Base-by-base conservation (phyloP, 2,329 filamentous ascomycete genomes). In the Cladosporium velox region DNA sequence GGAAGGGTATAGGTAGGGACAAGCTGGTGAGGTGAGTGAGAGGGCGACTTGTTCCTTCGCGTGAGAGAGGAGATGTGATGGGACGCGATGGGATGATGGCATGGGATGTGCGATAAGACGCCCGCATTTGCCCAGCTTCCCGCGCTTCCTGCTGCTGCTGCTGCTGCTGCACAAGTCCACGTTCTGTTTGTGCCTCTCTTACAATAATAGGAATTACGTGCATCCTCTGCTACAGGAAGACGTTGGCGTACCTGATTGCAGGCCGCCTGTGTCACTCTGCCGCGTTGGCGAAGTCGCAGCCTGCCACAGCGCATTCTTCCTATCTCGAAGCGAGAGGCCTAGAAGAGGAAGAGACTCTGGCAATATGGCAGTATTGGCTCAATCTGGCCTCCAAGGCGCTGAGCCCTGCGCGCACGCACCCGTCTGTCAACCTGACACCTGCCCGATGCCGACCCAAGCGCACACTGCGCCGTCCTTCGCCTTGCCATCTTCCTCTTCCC, bases 1-100 rank as follows among this genome's bases (percentile, higher is more conserved):
- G 30, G 30, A 41, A 52, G 59, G 7, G 59, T 62, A 62, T 62
- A 62, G 47, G 47, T 62, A 52, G 47, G 59, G 30, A 54, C 34
- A 15, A 35, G 34, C 34, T 30, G 28, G 28, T 30, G 24, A 34
- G 28, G 21, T 11, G n/a, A 21, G 41, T 11, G 15, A 21, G 41
- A 34, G 58, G 28, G 41, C 41, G 41, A 47, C 41, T 21, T 47
- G n/a, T 24, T 49, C 15, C 28, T 47, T 30, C 44, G 38, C 34
- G 34, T 59, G 24, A 24, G 30, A 21, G 34, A n/a, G 34, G 55
- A 24, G 34, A 38, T 26, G 26, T 32, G 24, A 35, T 24, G 34
- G 18, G 55, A 58, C 34, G 26, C 2, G 41, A 47, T 44, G 38
- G 11, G 11, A 28, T 28, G 15, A 44, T 59, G 18, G 7, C 18